These are phyloP conservation scores for Penicillium glabrum DNA, from an alignment of 2,329 filamentous ascomycete species.

Conservation along the genomic window DNA sequence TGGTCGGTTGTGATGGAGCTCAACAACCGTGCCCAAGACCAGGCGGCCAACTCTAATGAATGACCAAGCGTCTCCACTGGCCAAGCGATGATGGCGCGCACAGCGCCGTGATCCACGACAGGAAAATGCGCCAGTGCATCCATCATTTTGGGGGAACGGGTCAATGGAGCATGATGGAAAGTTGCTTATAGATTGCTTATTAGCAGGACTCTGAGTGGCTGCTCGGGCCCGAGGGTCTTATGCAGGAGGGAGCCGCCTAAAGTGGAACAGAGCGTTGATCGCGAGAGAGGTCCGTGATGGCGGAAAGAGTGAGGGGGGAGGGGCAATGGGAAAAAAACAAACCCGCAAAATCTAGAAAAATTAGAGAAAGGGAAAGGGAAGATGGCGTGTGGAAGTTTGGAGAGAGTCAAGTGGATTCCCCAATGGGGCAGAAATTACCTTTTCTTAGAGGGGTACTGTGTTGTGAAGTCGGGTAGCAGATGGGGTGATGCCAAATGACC, in stretches of 20 bases:
- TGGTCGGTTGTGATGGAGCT: constrained; percentile 33
- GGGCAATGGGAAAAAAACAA: background rate
- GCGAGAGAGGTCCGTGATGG: constrained; percentile 9
- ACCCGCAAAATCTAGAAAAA: background rate
- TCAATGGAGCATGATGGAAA: constrained; percentile 14
- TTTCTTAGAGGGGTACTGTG: too few relatives aligned
- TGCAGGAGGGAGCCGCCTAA: constrained; percentile 15
- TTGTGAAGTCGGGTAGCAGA: background rate
- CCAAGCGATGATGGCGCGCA: constrained; percentile 15
- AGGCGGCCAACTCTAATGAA: constrained; percentile 18
- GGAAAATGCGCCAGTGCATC: background rate
- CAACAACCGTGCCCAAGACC: constrained; percentile 33
- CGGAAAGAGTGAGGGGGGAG: background rate
- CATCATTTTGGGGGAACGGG: background rate
- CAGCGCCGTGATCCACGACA: constrained; percentile 11
- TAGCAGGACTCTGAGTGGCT: constrained; percentile 19
- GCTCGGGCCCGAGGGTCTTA: constrained; percentile 1
- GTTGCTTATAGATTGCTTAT: constrained; percentile 21
- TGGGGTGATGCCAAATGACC: constrained; percentile 7
- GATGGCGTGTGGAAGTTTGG: background rate
- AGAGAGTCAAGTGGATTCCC: background rate
- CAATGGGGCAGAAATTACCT: background rate
- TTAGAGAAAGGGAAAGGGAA: background rate
- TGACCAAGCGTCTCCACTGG: constrained; percentile 16
- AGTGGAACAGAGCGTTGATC: constrained; percentile 2